Conservation (phyloP, 176 grass and related monocot genomes). For the Lolium multiflorum region DNA sequence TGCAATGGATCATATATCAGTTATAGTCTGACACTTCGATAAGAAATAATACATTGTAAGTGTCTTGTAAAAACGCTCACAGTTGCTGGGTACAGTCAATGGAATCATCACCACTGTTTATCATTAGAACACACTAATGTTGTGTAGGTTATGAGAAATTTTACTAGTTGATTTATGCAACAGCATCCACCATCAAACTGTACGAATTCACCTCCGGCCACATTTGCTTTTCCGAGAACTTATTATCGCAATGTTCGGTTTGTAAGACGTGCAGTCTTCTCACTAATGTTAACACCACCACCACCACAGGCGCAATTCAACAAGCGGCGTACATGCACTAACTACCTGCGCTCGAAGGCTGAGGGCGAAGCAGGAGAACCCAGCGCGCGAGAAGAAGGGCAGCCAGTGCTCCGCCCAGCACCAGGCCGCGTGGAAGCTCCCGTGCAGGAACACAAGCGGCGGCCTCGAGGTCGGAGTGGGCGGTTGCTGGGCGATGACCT, state of each 20-base stretch:
- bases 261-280: neutral
- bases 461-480: slow-evolving; percentile 18
- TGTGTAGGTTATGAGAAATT: neutral
- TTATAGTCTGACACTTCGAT: neutral
- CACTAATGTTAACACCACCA: neutral
- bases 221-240: neutral
- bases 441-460: slow-evolving; percentile 85
- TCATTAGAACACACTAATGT: neutral
- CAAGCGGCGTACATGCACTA: neutral
- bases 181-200: neutral
- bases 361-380: slow-evolving; percentile 82
- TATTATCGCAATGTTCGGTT: neutral
- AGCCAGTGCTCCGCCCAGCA: slow-evolving; percentile 94
- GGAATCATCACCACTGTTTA: neutral
- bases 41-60: neutral
- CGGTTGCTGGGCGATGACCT: slow-evolving; percentile 73
- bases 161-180: neutral
- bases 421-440: slow-evolving; percentile 98
- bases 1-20: slow-evolving; percentile 33
- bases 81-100: neutral
- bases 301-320: neutral
- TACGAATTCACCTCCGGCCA: neutral
- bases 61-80: slow-evolving; percentile 18
- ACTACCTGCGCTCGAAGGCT: slow-evolving; percentile 86
- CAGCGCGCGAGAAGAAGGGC: slow-evolving; percentile 82